Percentiles rank a stretch among this genome's conserved stretches.
Conservation (phyloP, 108 stramenopile genomes). For the Parietichytrium sp. region DNA sequence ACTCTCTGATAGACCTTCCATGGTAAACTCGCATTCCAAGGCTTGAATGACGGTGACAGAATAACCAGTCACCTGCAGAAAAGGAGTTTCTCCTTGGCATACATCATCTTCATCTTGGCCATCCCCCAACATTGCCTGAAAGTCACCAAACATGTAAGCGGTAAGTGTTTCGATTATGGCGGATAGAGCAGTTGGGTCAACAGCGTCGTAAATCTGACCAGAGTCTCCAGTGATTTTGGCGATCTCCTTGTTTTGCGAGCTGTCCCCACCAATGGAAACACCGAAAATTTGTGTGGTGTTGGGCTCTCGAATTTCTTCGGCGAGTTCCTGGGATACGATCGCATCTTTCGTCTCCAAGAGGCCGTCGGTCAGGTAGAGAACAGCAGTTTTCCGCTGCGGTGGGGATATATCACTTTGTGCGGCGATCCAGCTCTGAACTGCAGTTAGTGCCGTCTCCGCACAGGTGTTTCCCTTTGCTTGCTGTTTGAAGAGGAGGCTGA, state of each 20-base stretch:
- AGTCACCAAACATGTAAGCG: not conserved
- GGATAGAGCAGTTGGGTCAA: not conserved
- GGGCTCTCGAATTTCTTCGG: not conserved
- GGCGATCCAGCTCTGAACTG: not conserved
- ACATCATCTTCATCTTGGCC: not conserved
- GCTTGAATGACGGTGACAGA: not conserved
- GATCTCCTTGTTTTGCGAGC: not conserved
- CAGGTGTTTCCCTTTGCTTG: not conserved
- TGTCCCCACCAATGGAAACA: not conserved
- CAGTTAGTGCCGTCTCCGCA: conserved; percentile 9
- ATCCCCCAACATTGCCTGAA: not conserved
- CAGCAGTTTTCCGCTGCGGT: not conserved
- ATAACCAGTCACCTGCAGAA: not conserved
- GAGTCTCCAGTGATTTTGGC: conserved; percentile 1
- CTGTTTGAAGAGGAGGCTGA: not conserved
- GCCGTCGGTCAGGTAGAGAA: conserved; percentile 19
- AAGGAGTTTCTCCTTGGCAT: not conserved
- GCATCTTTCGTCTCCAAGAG: not conserved
- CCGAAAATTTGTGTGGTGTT: conserved; percentile 32
- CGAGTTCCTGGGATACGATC: not conserved
- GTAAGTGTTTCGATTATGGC: not conserved
- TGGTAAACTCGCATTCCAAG: not conserved
- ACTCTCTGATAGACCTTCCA: no score
- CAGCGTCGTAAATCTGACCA: not conserved
- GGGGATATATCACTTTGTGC: not conserved